Conservation (phyloP, 352 stramenopile genomes). For the Globisporangium middletonii region DNA sequence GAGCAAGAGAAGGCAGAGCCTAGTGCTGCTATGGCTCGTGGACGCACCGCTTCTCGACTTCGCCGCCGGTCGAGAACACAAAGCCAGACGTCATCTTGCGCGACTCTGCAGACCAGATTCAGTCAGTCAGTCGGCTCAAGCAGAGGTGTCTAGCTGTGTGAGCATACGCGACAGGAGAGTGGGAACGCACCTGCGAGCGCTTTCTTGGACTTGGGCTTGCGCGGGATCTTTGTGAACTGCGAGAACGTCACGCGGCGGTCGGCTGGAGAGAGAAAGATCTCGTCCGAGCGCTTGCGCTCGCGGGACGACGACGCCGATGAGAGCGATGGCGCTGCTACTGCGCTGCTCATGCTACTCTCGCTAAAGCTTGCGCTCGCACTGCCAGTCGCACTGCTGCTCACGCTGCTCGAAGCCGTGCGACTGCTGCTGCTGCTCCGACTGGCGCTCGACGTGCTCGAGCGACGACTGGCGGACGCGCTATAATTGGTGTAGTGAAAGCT, state of each 20-base stretch:
- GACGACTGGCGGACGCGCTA: constrained; percentile 7
- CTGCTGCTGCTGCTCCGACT: constrained; percentile 1
- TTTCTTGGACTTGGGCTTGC: constrained; percentile 12
- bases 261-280: constrained; percentile 23
- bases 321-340: background rate
- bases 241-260: constrained; percentile 68
- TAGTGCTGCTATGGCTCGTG: background rate
- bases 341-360: constrained; percentile 4
- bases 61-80: constrained; percentile 13
- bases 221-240: constrained; percentile 47
- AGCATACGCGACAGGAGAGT: background rate
- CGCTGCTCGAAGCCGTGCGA: background rate
- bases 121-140: background rate
- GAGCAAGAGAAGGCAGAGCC: background rate
- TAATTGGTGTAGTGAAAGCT: constrained; percentile 16
- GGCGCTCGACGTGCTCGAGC: background rate
- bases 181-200: constrained; percentile 4
- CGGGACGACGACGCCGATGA: constrained; percentile 11
- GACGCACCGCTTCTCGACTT: constrained; percentile 11
- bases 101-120: constrained; percentile 3
- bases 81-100: constrained; percentile 17
- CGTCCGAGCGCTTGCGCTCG: constrained; percentile 19
- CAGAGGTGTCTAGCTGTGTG: background rate
- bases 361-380: constrained; percentile 4
- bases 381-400: background rate